phyloP scores from a whole-genome alignment of 495 filamentous ascomycete species.

The Neurospora cerealis region DNA sequence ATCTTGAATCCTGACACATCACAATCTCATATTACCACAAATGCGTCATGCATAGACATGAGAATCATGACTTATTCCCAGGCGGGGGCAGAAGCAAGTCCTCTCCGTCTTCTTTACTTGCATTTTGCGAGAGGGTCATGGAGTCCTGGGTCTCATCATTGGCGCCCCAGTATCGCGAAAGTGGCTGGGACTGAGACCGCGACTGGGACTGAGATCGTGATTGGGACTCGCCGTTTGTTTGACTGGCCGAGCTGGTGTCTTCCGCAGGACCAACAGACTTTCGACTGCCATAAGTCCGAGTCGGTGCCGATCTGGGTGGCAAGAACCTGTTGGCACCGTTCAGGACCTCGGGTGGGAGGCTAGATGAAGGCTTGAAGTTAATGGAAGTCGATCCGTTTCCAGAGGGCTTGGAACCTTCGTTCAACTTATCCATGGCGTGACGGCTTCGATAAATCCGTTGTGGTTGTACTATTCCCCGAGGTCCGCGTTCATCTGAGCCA shows the following conservation, averaged over 20 bases:
- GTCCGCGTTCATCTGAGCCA: not conserved
- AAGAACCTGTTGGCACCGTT: not conserved
- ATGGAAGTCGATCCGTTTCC: not conserved
- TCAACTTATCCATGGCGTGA: not conserved
- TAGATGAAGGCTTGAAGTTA: not conserved
- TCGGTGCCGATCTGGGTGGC: not conserved
- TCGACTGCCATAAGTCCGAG: not conserved
- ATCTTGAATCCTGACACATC: not conserved
- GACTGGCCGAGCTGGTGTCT: not conserved
- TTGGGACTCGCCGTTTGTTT: not conserved
- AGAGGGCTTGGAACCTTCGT: not conserved
- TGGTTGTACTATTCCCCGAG: not conserved
- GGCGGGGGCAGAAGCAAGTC: not conserved
- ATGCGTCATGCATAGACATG: not conserved
- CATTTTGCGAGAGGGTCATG: conserved; percentile 2
- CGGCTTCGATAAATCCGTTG: not conserved
- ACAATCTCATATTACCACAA: not conserved
- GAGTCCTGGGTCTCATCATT: conserved; percentile 8
- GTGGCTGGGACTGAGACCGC: conserved; percentile 1
- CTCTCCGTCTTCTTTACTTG: not conserved
- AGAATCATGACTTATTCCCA: not conserved
- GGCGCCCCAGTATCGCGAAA: not conserved
- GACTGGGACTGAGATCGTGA: conserved; percentile 5
- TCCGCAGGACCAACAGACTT: not conserved
- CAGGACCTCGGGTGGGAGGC: not conserved